Evolutionary conservation across 352 stramenopile species (phyloP), one percentile per base, ranked within the genome.

Genomic region (Phytophthora megakarya): DNA sequence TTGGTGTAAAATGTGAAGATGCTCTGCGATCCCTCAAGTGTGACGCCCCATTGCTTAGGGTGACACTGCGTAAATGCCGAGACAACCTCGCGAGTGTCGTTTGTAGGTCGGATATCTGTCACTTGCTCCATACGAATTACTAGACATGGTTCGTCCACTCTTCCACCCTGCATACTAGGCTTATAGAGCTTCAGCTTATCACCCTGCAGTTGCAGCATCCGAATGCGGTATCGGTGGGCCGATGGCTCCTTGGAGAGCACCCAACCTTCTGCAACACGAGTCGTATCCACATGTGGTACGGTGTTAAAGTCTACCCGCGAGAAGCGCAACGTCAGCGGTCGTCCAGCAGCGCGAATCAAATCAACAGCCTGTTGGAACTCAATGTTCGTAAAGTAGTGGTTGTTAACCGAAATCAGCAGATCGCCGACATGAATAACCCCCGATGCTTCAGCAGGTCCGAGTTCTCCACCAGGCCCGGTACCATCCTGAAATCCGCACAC

Each of bases 1-100:
- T 84, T 77, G 25, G 87, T 90, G 68, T 92, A 94, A 52, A 95
- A 96, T 6, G 86, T 95, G 60, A 95, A 93, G 32, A 96, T 91
- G 42, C 74, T 91, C 19, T 88, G 73, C 1, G 81, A 87, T 38
- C 84, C 84, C 63, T 96, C 84, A 3, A 96, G 73, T 1, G 86
- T 96, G 43, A 96, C 51, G 16, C 88, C 88, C 83, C 86, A 95
- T 43, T 92, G 82, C 65, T 95, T 96, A 10, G 88, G 83, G 37
- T 95, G 84, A 50, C 86, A 94, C 63, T 95, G 86, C 10, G 84
- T 93, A 54, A 78, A 90, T 23, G 84, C 80, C 19, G 79, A 83
- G n/a, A 91, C 84, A 11, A 90, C 76, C 40, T 92, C 82, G 16
- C 81, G 76, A 9, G 75, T 88, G 57, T 94, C 88, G 47, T 96